Percentiles rank a stretch among this genome's conserved stretches.
phyloP scores from a whole-genome alignment of 2,329 filamentous ascomycete genomes.

The Diaporthe sp. region DNA sequence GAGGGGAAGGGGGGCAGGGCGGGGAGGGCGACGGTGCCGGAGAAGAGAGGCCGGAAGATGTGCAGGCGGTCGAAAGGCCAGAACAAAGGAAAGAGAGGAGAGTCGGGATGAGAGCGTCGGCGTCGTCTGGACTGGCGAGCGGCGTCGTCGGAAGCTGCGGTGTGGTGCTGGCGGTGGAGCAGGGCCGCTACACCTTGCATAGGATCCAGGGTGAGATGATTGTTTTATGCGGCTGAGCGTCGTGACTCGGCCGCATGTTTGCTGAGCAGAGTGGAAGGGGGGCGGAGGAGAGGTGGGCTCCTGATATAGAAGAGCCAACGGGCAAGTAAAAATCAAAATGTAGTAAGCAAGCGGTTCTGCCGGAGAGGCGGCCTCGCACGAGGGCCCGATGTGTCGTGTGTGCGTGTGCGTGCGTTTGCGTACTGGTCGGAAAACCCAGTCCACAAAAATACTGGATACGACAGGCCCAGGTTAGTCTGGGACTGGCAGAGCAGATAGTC shows the following conservation, averaged over 20 bases:
- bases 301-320: constrained; percentile 21
- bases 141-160: constrained; percentile 45
- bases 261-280: constrained; percentile 40
- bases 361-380: constrained; percentile 31
- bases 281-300: not conserved
- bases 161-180: constrained; percentile 50
- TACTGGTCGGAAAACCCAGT: not conserved
- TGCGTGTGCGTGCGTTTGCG: not conserved
- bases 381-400: constrained; percentile 19
- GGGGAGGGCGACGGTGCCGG: constrained; percentile 69
- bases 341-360: constrained; percentile 10
- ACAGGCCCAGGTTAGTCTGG: not conserved
- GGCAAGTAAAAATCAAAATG: not conserved
- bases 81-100: constrained; percentile 54
- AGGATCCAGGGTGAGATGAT: constrained; percentile 69
- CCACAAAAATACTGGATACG: constrained; percentile 2
- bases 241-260: constrained; percentile 69
- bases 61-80: constrained; percentile 54
- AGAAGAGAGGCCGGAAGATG: constrained; percentile 63
- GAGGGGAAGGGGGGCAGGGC: constrained; percentile 72
- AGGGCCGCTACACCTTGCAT: constrained; percentile 57
- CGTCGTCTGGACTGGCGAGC: constrained; percentile 64
- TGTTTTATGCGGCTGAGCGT: constrained; percentile 65
- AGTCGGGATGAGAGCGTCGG: constrained; percentile 52
- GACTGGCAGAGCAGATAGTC: not conserved